phyloP scores from a whole-genome alignment of 768 basidiomycete genomes.

The Gelatoporia subvermispora region DNA sequence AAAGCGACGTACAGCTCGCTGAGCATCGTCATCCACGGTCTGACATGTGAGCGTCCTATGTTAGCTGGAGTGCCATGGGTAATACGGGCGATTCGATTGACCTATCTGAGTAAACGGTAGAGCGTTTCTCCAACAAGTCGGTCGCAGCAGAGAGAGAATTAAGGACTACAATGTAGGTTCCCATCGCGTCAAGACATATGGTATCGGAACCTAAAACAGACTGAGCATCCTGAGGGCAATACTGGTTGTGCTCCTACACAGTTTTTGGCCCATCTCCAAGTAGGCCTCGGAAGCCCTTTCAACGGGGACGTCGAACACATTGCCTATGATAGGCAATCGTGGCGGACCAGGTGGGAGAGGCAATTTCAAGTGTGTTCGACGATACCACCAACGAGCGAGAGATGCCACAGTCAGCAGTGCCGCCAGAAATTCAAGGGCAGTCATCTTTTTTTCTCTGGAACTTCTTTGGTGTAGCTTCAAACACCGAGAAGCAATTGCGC shows the following conservation, averaged over 20 bases:
- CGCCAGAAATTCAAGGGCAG: too few relatives aligned
- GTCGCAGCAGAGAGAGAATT: conserved; percentile 24
- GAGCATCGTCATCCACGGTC: too few relatives aligned
- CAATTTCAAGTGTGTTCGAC: too few relatives aligned
- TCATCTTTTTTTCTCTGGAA: too few relatives aligned
- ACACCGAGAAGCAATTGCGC: too few relatives aligned
- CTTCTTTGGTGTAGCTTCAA: too few relatives aligned
- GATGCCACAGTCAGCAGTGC: too few relatives aligned
- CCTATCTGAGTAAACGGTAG: conserved; percentile 29
- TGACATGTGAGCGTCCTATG: too few relatives aligned
- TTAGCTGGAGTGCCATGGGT: too few relatives aligned
- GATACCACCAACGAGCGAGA: too few relatives aligned
- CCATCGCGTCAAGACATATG: conserved; percentile 19
- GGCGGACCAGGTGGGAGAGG: conserved; percentile 5
- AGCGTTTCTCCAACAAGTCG: conserved; percentile 27
- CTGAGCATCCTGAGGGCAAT: not conserved
- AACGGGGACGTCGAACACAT: not conserved
- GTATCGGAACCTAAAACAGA: conserved; percentile 7
- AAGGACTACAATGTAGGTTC: conserved; percentile 20
- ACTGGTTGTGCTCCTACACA: conserved; percentile 14
- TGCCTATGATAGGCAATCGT: not conserved
- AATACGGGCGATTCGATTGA: too few relatives aligned
- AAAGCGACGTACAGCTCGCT: too few relatives aligned
- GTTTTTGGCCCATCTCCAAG: conserved; percentile 21
- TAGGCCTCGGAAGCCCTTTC: conserved; percentile 13